Base-by-base conservation (phyloP, 306 rosid genomes). In the Boehmeria nivea region DNA sequence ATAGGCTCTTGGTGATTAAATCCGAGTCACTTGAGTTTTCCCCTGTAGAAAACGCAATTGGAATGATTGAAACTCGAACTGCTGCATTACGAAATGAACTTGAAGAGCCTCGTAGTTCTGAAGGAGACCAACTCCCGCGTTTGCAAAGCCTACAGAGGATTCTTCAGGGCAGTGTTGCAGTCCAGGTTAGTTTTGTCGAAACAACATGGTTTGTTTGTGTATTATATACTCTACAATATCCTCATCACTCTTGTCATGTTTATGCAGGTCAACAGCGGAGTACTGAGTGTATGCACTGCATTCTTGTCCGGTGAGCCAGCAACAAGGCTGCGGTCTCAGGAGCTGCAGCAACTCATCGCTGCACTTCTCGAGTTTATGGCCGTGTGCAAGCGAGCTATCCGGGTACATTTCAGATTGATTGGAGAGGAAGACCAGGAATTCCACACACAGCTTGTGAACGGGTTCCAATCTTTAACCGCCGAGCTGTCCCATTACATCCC, bases 101-200 rank as follows among this genome's bases (percentile, higher is more conserved):
- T 13, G 98, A 91, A 81, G 98, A 91, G 77, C 98, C 98, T 57
- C 94, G 98, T 17, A 87, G 98, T 60, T 91, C 96, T 2, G 98
- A 91, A 53, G 98, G 98, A 26, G 95, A 91, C 76, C 98, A 91
- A 81, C 95, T 87, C 63, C 98, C 96, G 25, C 84, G 98, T 27
- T 88, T 91, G 52, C 98, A 87, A 75, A 87, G 96, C 68, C 79
- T 91, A 15, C 96, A 91, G 71, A 82, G 98, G 73, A 91, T 91
- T 70, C 98, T 91, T 49, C 98, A 91, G 82, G 98, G 98, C 86
- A 91, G 98, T 72, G 98, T 91, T 54, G 98, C 96, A 31, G 98
- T 91, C 52, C 98, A 91, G 74, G 98, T 90, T 18, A 22, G 16
- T 45, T 48, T 25, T 23, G 22, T 17, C 61, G 49, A 31, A 31